A percentile compares a stretch with the other conserved stretches of the same genome.
phyloP scores from a whole-genome alignment of 768 basidiomycete species.

The Xerocomus potaroensis region DNA sequence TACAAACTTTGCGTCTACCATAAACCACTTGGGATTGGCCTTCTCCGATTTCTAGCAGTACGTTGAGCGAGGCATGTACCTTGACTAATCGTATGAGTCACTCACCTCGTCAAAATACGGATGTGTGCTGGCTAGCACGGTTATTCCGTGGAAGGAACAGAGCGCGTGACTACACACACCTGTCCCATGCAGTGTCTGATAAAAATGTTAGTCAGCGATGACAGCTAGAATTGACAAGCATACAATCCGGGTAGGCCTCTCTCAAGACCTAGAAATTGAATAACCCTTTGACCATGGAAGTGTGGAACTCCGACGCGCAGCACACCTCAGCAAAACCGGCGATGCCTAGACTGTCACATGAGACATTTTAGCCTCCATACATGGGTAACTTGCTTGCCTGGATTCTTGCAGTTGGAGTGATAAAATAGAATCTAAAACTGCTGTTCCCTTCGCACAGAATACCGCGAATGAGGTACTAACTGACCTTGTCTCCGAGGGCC shows the following conservation, averaged over 20 bases:
- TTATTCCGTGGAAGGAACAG: constrained; percentile 5
- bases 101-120: constrained; percentile 77
- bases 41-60: constrained; percentile 66
- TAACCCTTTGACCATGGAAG: constrained; percentile 3
- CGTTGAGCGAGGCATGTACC: background rate
- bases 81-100: background rate
- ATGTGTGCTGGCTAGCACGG: constrained; percentile 44
- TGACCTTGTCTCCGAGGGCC: constrained; percentile 68
- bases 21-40: constrained; percentile 83
- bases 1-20: constrained; percentile 77
- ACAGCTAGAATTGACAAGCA: constrained; percentile 26
- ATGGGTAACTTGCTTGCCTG: constrained; percentile 45
- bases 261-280: constrained; percentile 52
- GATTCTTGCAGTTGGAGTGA: constrained; percentile 81
- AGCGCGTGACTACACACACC: constrained; percentile 41
- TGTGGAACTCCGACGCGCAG: background rate
- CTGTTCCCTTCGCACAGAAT: no score
- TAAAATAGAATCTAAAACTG: constrained; percentile 69
- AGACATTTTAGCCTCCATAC: background rate
- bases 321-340: constrained; percentile 79
- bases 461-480: constrained; percentile 10
- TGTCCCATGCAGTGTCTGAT: constrained; percentile 86
- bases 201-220: constrained; percentile 4
- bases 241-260: constrained; percentile 89
- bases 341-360: constrained; percentile 46